These are phyloP conservation scores for Boletus hoseneyae DNA, from an alignment of 1,284 basidiomycete genomes.

Conservation along the genomic window DNA sequence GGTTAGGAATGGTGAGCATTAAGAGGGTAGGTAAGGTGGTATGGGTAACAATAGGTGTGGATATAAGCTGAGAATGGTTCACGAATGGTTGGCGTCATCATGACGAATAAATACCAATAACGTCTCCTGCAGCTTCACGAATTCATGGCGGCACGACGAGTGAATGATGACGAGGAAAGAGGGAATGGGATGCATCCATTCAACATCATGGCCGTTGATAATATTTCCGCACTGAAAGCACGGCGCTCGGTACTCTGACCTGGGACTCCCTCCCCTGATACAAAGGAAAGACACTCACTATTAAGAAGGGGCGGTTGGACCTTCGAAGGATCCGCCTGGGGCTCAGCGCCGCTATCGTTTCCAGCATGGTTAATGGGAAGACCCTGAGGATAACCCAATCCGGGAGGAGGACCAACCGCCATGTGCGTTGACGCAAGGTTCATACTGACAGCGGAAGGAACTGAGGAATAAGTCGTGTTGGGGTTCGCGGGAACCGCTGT, in stretches of 20 bases:
- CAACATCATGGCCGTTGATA: constrained; percentile 59
- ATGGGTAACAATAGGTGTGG: constrained; percentile 4
- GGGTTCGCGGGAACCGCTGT: constrained; percentile 11
- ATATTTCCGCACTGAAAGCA: constrained; percentile 80
- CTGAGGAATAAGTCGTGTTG: constrained; percentile 12
- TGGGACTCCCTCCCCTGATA: constrained; percentile 65
- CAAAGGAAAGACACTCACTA: constrained; percentile 61
- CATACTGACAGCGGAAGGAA: constrained; percentile 5
- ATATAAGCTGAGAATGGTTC: constrained; percentile 12
- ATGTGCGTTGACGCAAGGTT: constrained; percentile 31
- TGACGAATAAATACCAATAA: constrained; percentile 18
- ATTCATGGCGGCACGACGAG: constrained; percentile 28
- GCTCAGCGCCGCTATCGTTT: constrained; percentile 17
- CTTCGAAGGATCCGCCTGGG: constrained; percentile 29
- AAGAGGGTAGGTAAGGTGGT: neutral
- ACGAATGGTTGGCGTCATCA: constrained; percentile 22
- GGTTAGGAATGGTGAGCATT: constrained; percentile 14
- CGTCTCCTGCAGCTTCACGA: constrained; percentile 28
- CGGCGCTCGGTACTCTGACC: constrained; percentile 76
- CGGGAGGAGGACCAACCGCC: constrained; percentile 61
- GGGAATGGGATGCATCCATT: constrained; percentile 23
- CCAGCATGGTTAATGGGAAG: constrained; percentile 29
- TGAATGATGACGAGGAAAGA: constrained; percentile 20
- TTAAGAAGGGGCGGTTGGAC: constrained; percentile 41
- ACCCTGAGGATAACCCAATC: constrained; percentile 47